A percentile compares a stretch with the other conserved stretches of the same genome.
Conservation (phyloP, 129 eudicot genomes). For the Helianthus annuus region DNA sequence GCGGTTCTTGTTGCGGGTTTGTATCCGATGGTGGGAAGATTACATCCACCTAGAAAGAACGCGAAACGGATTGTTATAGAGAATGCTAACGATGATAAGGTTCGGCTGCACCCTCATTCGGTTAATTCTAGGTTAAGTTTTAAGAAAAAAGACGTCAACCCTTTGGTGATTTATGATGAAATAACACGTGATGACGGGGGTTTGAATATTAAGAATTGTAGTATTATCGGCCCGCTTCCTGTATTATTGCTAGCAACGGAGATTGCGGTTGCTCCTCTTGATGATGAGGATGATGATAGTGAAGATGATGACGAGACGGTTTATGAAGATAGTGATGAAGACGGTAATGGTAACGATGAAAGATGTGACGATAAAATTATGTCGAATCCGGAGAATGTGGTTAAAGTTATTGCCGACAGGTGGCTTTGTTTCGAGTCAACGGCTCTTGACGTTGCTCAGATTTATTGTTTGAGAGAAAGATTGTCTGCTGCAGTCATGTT, state of each 20-base stretch:
- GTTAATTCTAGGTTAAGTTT: slow-evolving; percentile 40
- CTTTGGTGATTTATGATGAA: slow-evolving; percentile 77
- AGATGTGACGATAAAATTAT: slow-evolving; percentile 51
- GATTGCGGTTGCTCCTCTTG: slow-evolving; percentile 78
- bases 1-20: slow-evolving; percentile 88
- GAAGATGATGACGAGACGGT: slow-evolving; percentile 45
- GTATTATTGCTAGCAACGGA: slow-evolving; percentile 73
- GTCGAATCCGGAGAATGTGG: slow-evolving; percentile 77
- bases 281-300: slow-evolving; percentile 37
- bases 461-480: slow-evolving; percentile 93
- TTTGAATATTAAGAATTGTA: slow-evolving; percentile 61
- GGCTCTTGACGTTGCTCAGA: slow-evolving; percentile 89
- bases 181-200: slow-evolving; percentile 88
- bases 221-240: slow-evolving; percentile 73
- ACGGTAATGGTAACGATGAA: slow-evolving; percentile 35
- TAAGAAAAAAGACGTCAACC: slow-evolving; percentile 32
- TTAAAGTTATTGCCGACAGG: slow-evolving; percentile 75
- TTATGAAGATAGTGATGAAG: slow-evolving; percentile 47
- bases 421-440: slow-evolving; percentile 81
- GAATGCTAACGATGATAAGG: slow-evolving; percentile 59
- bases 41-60: slow-evolving; percentile 44
- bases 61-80: slow-evolving; percentile 48
- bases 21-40: slow-evolving; percentile 86
- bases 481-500: slow-evolving; percentile 73
- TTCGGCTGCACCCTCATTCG: slow-evolving; percentile 67